Percentiles rank a stretch among this genome's conserved stretches.
Evolutionary conservation across 768 basidiomycete species (phyloP).

Genomic region (Trametopsis cervina): DNA sequence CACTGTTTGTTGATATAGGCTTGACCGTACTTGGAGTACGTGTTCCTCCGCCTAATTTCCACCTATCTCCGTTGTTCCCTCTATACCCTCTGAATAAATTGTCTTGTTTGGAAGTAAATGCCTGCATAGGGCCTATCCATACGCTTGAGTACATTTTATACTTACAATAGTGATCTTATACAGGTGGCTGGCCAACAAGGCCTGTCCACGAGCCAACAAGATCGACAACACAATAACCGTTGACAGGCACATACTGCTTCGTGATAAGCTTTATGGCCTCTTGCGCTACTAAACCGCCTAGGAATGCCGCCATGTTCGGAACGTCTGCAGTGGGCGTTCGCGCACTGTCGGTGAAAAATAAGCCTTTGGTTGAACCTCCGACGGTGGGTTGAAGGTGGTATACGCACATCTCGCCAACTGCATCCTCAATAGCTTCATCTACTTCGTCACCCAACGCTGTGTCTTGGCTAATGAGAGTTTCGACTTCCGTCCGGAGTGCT

Average conservation of each 20-base stretch:
- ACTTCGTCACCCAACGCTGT: conserved; percentile 45
- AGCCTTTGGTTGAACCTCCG: conserved; percentile 13
- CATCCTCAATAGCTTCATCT: conserved; percentile 47
- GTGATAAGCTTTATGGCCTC: conserved; percentile 98
- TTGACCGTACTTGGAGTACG: too few species aligned
- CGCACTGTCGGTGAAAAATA: conserved; percentile 43
- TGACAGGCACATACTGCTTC: conserved; percentile 88
- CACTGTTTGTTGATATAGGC: too few species aligned
- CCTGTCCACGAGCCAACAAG: conserved; percentile 78
- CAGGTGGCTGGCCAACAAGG: conserved; percentile 25
- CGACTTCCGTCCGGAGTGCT: conserved; percentile 44
- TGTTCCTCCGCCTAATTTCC: too few species aligned
- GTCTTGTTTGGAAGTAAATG: too few species aligned
- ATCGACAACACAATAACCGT: conserved; percentile 81
- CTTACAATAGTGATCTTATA: too few species aligned
- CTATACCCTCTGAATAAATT: too few species aligned
- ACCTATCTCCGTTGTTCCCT: too few species aligned
- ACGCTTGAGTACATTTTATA: too few species aligned
- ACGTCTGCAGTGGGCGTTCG: conserved; percentile 80
- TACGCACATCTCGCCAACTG: conserved; percentile 80
- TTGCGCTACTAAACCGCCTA: conserved; percentile 92
- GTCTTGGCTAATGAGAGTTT: conserved; percentile 40
- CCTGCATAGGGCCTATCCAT: too few species aligned
- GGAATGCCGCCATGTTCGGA: conserved; percentile 88
- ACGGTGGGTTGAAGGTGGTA: conserved; percentile 32